Evolutionary conservation across 2,329 filamentous ascomycete species (phyloP).

Genomic region (Penicillium sp.): DNA sequence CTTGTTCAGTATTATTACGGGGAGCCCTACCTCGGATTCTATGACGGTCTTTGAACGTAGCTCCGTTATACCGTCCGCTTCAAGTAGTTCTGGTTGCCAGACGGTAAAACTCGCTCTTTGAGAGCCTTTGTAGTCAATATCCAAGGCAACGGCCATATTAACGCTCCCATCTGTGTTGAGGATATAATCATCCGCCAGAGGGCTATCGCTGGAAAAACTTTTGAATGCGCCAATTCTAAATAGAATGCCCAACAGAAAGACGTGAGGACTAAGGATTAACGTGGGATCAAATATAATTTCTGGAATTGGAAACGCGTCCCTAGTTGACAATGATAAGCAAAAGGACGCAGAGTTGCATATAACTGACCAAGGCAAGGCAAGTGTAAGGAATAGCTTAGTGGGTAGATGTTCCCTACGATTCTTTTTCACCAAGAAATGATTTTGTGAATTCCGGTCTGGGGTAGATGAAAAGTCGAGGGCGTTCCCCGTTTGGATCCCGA

Average conservation of each 20-base stretch:
- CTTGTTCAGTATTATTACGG: too few relatives aligned
- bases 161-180: too few relatives aligned
- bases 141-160: too few relatives aligned
- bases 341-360: slow-evolving; percentile 20
- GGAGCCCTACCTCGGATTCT: too few relatives aligned
- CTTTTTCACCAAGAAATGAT: slow-evolving; percentile 22
- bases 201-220: slow-evolving; percentile 15
- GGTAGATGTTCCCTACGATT: slow-evolving; percentile 13
- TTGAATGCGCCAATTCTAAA: slow-evolving; percentile 32
- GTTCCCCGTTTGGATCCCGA: slow-evolving; percentile 20
- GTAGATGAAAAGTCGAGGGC: slow-evolving; percentile 23
- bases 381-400: background rate
- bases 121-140: too few relatives aligned
- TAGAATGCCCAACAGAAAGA: slow-evolving; percentile 33
- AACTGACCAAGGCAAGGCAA: background rate
- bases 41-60: too few relatives aligned
- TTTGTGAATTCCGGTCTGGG: slow-evolving; percentile 24
- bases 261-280: slow-evolving; percentile 34
- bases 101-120: too few relatives aligned
- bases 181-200: too few relatives aligned
- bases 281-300: slow-evolving; percentile 36
- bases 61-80: too few relatives aligned
- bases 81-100: too few relatives aligned
- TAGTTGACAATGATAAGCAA: slow-evolving; percentile 13
- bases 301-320: slow-evolving; percentile 32